Conservation (phyloP, 495 filamentous ascomycete species). For the Xylaria castorea region DNA sequence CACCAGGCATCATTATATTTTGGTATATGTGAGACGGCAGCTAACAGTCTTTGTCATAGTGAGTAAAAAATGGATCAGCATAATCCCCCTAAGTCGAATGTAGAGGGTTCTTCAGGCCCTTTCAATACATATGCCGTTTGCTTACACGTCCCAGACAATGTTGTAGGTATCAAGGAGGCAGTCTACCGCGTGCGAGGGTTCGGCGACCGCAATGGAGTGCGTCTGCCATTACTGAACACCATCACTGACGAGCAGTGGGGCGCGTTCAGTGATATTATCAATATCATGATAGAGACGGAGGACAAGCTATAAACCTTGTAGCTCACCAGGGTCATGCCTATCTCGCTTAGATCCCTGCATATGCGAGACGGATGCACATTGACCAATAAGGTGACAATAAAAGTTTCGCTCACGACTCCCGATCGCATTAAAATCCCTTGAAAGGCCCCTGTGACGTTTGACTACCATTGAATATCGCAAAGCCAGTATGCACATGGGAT, state of each 20-base stretch:
- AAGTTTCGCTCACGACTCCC: slow-evolving; percentile 18
- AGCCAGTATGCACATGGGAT: slow-evolving; percentile 15
- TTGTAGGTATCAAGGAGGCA: slow-evolving; percentile 27
- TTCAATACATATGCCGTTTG: not conserved
- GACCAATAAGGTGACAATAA: slow-evolving; percentile 24
- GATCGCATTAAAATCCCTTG: slow-evolving; percentile 22
- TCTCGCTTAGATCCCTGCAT: slow-evolving; percentile 27
- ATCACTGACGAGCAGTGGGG: slow-evolving; percentile 27
- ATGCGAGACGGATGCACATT: slow-evolving; percentile 18
- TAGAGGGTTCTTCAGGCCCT: not conserved
- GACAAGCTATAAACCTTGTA: slow-evolving; percentile 20
- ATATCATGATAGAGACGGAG: slow-evolving; percentile 25
- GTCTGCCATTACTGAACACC: slow-evolving; percentile 20
- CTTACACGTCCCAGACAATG: slow-evolving; percentile 20
- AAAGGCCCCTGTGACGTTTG: slow-evolving; percentile 20
- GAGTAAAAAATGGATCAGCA: slow-evolving; percentile 8
- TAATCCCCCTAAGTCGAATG: not conserved
- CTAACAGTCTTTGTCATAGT: slow-evolving; percentile 13
- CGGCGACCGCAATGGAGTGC: slow-evolving; percentile 22
- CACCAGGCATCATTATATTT: not conserved
- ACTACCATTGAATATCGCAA: slow-evolving; percentile 9
- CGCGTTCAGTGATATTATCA: slow-evolving; percentile 19
- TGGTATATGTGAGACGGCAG: not conserved
- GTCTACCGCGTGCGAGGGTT: slow-evolving; percentile 23
- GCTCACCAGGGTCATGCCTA: slow-evolving; percentile 15